Conservation (phyloP, 2,329 filamentous ascomycete species). For the Clonostachys sp. region DNA sequence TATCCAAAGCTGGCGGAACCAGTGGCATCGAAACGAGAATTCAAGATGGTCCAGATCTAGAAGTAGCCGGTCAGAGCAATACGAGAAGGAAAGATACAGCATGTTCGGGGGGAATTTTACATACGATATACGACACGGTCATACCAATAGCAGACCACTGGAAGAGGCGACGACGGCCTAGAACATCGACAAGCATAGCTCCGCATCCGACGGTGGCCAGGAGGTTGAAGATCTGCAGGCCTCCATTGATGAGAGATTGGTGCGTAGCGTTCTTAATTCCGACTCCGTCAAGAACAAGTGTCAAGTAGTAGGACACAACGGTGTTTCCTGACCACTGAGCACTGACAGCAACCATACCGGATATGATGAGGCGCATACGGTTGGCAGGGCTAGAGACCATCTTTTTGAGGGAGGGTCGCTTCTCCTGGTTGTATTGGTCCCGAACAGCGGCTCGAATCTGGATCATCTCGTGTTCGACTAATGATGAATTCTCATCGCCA, state of each 20-base stretch:
- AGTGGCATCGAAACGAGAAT: constrained; percentile 10
- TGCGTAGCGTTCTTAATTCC: constrained; percentile 29
- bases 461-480: constrained; percentile 58
- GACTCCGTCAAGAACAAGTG: constrained; percentile 29
- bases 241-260: constrained; percentile 31
- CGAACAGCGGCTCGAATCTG: constrained; percentile 59
- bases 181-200: constrained; percentile 14
- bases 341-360: constrained; percentile 58
- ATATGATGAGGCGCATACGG: constrained; percentile 53
- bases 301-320: constrained; percentile 18
- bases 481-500: constrained; percentile 48
- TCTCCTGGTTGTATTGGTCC: constrained; percentile 45
- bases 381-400: constrained; percentile 58
- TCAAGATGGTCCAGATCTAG: constrained; percentile 28
- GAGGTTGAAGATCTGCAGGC: constrained; percentile 16
- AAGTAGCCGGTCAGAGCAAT: too few relatives aligned
- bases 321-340: constrained; percentile 63
- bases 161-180: constrained; percentile 42
- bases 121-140: constrained; percentile 33
- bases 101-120: constrained; percentile 39
- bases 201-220: constrained; percentile 20
- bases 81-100: constrained; percentile 26
- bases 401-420: constrained; percentile 47
- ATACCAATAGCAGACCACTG: constrained; percentile 34
- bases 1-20: too few relatives aligned